A percentile compares a stretch with the other conserved stretches of the same genome.
These are phyloP conservation scores for Taxawa tesnikishii DNA, from an alignment of 2,329 filamentous ascomycete genomes.

Conservation along the genomic window DNA sequence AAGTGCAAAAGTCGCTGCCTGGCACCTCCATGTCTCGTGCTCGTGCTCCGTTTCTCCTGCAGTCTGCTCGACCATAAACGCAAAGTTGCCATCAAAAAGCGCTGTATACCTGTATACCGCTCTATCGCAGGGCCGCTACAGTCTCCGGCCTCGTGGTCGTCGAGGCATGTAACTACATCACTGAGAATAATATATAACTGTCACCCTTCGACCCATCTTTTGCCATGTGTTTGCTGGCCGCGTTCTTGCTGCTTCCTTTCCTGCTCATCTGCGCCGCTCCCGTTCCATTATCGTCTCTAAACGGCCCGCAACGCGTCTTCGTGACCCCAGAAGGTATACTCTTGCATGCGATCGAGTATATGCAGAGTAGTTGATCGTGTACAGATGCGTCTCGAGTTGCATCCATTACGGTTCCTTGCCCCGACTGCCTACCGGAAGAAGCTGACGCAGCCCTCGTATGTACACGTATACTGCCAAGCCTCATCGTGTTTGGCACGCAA, in stretches of 20 bases:
- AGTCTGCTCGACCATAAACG: too few relatives aligned
- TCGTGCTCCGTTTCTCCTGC: too few relatives aligned
- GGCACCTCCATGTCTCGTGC: too few relatives aligned
- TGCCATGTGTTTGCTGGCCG: constrained; percentile 3
- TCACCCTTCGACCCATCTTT: constrained; percentile 4
- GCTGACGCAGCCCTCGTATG: constrained; percentile 11
- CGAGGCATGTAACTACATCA: too few relatives aligned
- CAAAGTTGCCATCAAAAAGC: too few relatives aligned
- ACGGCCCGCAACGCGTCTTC: constrained; percentile 2
- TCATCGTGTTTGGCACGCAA: not conserved
- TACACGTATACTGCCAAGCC: constrained; percentile 5
- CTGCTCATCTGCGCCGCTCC: constrained; percentile 6
- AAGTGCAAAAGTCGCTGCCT: too few relatives aligned
- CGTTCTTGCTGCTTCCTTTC: constrained; percentile 3
- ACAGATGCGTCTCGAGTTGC: constrained; percentile 4
- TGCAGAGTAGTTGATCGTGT: not conserved
- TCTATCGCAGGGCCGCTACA: too few relatives aligned
- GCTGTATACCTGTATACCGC: too few relatives aligned
- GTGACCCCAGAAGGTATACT: constrained; percentile 1
- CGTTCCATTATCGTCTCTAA: constrained; percentile 5
- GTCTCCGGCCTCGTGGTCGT: too few relatives aligned
- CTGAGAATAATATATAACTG: not conserved
- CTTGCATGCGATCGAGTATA: not conserved
- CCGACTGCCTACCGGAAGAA: constrained; percentile 6
- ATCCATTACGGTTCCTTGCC: constrained; percentile 7